Evolutionary conservation across 148 eudicot species (phyloP), one percentile per base, ranked within the genome.

Genomic region (Linanthus parryae): DNA sequence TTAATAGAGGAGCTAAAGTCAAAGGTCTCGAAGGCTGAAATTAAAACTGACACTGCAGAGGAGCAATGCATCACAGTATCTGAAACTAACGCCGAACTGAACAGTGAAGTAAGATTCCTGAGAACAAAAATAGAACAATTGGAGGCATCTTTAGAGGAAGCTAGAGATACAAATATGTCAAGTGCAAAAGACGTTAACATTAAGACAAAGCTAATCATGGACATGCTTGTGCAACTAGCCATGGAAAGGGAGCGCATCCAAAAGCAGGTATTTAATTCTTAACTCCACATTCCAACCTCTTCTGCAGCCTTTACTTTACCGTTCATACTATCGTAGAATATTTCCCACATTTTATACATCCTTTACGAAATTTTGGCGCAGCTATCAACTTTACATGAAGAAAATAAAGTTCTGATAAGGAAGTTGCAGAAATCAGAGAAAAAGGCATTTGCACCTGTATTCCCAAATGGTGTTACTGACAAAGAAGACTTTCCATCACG

Each of bases 1-100:
- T 62, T 92, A 37, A 84, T 92, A 19, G 99, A 84, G 74, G 99
- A 92, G 59, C 71, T 92, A 53, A 88, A 80, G 56, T 82, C 85
- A 9, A 88, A 88, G 77, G 83, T 76, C 41, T 66, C 82, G 1
- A 75, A 59, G 56, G 81, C 82, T 31, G 99, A 92, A 54, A 65
- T 46, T 3, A 81, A 65, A 59, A 62, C 77, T 14, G 96, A 88
- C 40, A 72, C 52, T 63, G 68, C 77, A 4, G 94, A 87, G 57
- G 84, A 77, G 53, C 74, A 70, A 53, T 79, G 88, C 44, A 59
- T 73, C 40, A 10, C 53, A 8, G 58, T 88, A 45, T 68, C 96
- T 1, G 95, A 82, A 61, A 71, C 57, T 23, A 92, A 77, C 52
- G 15, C 66, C 35, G 85, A 80, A 19, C 74, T 88, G 13, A 68